Percentiles rank a stretch among this genome's conserved stretches.
Evolutionary conservation across 78 protist species (phyloP).

Genomic region (Polysphondylium violaceum): DNA sequence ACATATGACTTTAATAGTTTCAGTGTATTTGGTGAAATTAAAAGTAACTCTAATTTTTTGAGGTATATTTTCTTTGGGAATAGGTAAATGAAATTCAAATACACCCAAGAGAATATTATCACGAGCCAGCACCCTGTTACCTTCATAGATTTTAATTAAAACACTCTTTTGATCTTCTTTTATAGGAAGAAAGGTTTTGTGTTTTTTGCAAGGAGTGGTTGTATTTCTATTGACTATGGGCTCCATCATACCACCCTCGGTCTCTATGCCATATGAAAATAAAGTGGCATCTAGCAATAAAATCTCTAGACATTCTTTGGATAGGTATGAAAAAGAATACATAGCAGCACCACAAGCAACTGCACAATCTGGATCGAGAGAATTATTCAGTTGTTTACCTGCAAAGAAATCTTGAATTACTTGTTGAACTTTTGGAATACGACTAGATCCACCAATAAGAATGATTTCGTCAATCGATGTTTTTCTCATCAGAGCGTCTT

Average conservation of each 20-base stretch:
- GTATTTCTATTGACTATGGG: conserved; percentile 92
- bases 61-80: no score
- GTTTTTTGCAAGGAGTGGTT: conserved; percentile 91
- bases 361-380: conserved; percentile 98
- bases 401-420: conserved; percentile 94
- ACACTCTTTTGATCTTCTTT: conserved; percentile 88
- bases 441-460: conserved; percentile 99
- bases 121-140: conserved; percentile 88
- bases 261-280: conserved; percentile 96
- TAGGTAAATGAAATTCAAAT: no score
- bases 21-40: no score
- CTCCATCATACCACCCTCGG: conserved; percentile 97
- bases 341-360: conserved; percentile 99
- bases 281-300: conserved; percentile 95
- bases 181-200: conserved; percentile 48
- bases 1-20: no score
- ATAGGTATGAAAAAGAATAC: conserved; percentile 75
- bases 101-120: neutral
- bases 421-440: conserved; percentile 97
- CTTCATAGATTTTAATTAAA: conserved; percentile 89
- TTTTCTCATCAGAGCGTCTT: conserved; percentile 94
- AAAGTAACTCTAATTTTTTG: no score
- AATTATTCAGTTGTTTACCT: conserved; percentile 92
- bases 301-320: conserved; percentile 55
- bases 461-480: conserved; percentile 96